Evolutionary conservation across 2,329 filamentous ascomycete species (phyloP).

Genomic region (Penicillium corylophilum): DNA sequence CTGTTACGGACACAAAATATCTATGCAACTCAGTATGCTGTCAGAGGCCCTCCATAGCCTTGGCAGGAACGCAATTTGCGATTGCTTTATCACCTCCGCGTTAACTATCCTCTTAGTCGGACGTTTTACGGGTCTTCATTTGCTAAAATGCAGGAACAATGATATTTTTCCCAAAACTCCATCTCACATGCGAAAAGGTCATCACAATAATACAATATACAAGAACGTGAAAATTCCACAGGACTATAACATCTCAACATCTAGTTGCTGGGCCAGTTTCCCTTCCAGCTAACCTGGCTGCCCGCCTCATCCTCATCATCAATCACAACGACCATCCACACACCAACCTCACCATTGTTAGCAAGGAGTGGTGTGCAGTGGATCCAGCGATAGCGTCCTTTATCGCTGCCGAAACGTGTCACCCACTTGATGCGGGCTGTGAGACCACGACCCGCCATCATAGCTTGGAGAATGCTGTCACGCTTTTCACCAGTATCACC

Average conservation of each 20-base stretch:
- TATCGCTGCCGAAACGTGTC: conserved; percentile 45
- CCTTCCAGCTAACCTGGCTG: conserved; percentile 7
- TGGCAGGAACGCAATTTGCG: no score
- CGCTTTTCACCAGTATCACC: conserved; percentile 52
- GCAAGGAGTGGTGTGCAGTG: conserved; percentile 73
- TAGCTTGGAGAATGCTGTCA: conserved; percentile 55
- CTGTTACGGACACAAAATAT: no score
- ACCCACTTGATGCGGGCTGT: conserved; percentile 75
- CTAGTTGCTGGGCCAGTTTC: conserved; percentile 9
- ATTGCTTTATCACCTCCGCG: no score
- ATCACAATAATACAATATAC: background rate
- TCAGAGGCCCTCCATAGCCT: no score
- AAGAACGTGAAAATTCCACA: background rate
- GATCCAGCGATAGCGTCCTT: conserved; percentile 71
- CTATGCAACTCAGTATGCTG: no score
- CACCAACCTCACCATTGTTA: conserved; percentile 65
- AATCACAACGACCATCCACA: conserved; percentile 75
- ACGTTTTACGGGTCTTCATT: no score
- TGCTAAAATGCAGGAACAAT: no score
- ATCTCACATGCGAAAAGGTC: background rate
- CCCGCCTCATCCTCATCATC: conserved; percentile 56
- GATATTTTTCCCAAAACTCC: background rate
- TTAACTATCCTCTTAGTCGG: no score
- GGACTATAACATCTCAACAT: background rate
- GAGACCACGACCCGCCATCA: conserved; percentile 66